phyloP scores from a whole-genome alignment of 768 basidiomycete species.

The Mycena indigotica region DNA sequence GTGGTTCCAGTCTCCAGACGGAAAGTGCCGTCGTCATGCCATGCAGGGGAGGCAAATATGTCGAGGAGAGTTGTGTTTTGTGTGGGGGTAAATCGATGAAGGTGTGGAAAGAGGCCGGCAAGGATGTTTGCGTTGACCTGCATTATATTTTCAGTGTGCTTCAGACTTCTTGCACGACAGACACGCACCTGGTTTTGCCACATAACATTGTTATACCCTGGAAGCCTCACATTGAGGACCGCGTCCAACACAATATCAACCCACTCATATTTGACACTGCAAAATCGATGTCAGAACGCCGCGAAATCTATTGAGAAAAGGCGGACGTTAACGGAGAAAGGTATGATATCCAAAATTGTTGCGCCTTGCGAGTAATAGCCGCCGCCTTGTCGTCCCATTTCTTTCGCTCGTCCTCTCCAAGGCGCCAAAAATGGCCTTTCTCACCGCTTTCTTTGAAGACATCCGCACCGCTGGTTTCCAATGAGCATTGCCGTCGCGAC shows the following conservation, averaged over 20 bases:
- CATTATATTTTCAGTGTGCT: neutral
- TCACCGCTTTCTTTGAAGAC: neutral
- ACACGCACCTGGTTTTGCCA: slow-evolving; percentile 17
- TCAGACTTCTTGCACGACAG: neutral
- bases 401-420: slow-evolving; percentile 4
- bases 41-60: slow-evolving; percentile 5
- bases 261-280: slow-evolving; percentile 10
- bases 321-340: slow-evolving; percentile 9
- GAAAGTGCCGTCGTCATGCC: slow-evolving; percentile 4
- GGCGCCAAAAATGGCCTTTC: slow-evolving; percentile 7
- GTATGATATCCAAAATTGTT: slow-evolving; percentile 16
- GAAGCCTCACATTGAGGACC: slow-evolving; percentile 12
- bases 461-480: slow-evolving; percentile 7
- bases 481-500: neutral
- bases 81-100: slow-evolving; percentile 11
- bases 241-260: slow-evolving; percentile 16
- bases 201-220: slow-evolving; percentile 1
- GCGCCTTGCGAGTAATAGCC: slow-evolving; percentile 13
- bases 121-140: slow-evolving; percentile 19
- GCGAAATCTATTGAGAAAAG: neutral
- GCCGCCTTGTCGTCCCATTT: slow-evolving; percentile 12
- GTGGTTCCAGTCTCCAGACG: slow-evolving; percentile 8
- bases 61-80: slow-evolving; percentile 21
- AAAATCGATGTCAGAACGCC: neutral
- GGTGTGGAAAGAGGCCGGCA: slow-evolving; percentile 17